Conservation (phyloP, 306 rosid species). For the Glycine latifolia region DNA sequence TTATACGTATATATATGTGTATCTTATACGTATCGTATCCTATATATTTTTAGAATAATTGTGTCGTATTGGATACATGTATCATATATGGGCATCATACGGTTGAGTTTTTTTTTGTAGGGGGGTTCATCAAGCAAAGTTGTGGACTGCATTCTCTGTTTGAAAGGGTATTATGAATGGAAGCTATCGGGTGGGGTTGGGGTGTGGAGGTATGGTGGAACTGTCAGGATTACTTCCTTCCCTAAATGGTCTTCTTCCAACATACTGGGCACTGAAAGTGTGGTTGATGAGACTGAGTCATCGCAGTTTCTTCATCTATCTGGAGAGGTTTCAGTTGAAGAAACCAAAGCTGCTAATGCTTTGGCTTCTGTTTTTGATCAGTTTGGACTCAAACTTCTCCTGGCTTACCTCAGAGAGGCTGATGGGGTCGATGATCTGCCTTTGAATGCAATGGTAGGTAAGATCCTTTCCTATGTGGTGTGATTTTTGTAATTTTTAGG, state of each 20-base stretch:
- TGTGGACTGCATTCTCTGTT: slow-evolving; percentile 96
- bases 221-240: slow-evolving; percentile 83
- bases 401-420: slow-evolving; percentile 79
- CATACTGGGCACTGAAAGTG: slow-evolving; percentile 67
- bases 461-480: slow-evolving; percentile 56
- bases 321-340: slow-evolving; percentile 70
- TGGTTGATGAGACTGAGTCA: slow-evolving; percentile 79
- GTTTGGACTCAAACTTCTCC: slow-evolving; percentile 84
- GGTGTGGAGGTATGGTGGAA: slow-evolving; percentile 98
- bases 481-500: slow-evolving; percentile 1
- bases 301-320: slow-evolving; percentile 82
- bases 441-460: slow-evolving; percentile 97
- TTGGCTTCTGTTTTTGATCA: slow-evolving; percentile 85
- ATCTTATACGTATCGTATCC: no score
- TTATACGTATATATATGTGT: no score
- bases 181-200: slow-evolving; percentile 91
- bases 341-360: slow-evolving; percentile 71
- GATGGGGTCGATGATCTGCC: slow-evolving; percentile 72
- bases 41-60: no score
- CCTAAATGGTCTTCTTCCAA: slow-evolving; percentile 70
- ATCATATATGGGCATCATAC: no score
- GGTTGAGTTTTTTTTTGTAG: slow-evolving; percentile 44
- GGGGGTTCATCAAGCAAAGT: slow-evolving; percentile 93
- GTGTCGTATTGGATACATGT: no score
- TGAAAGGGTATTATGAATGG: slow-evolving; percentile 96